Percentiles rank a stretch among this genome's conserved stretches.
phyloP scores from a whole-genome alignment of 371 early-diverging fungal genomes.

The Choanephora cucurbitarum region DNA sequence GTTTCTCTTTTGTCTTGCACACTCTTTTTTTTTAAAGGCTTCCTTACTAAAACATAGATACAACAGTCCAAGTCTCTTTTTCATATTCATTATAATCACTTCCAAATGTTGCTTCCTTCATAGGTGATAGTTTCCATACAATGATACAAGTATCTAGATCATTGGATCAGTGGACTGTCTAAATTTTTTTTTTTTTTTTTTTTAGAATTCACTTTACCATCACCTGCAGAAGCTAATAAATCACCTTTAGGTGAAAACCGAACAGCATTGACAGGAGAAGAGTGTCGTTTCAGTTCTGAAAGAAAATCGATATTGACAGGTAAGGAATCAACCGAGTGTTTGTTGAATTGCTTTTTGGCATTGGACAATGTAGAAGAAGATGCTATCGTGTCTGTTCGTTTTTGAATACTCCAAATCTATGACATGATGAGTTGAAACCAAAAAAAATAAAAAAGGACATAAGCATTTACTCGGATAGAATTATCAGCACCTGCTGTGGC shows the following conservation, averaged over 20 bases:
- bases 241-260: constrained; percentile 86
- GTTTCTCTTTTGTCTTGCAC: no score
- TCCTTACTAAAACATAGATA: constrained; percentile 49
- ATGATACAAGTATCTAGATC: constrained; percentile 79
- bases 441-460: constrained; percentile 22
- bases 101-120: constrained; percentile 35
- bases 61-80: constrained; percentile 63
- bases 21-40: no score
- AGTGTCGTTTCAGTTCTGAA: constrained; percentile 84
- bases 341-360: constrained; percentile 15
- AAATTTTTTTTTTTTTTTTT: no score
- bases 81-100: constrained; percentile 41
- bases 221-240: constrained; percentile 87
- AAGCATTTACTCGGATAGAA: constrained; percentile 70
- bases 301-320: constrained; percentile 74
- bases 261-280: constrained; percentile 91
- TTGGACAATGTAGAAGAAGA: constrained; percentile 1
- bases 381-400: constrained; percentile 18
- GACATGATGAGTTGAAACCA: neutral
- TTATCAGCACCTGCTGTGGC: constrained; percentile 94
- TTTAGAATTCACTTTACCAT: constrained; percentile 57
- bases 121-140: constrained; percentile 71
- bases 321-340: constrained; percentile 41
- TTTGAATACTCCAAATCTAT: constrained; percentile 71
- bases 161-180: no score